Percentiles rank a stretch among this genome's conserved stretches.
Conservation (phyloP, 164 flowering plant species). For the Liriodendron chinense region DNA sequence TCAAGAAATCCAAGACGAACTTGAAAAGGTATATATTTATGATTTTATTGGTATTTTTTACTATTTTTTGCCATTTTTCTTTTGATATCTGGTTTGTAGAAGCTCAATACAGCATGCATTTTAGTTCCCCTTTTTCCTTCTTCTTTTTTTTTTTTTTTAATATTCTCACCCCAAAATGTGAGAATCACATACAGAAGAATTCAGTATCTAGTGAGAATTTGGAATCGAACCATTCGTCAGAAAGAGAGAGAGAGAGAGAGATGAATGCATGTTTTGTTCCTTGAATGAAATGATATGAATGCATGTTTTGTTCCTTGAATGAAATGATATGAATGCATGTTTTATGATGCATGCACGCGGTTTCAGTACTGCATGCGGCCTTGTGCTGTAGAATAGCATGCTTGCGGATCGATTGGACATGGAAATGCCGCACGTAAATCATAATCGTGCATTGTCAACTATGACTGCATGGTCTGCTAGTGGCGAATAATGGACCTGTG, state of each 20-base stretch:
- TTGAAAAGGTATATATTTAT: slow-evolving; percentile 35
- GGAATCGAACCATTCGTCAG: not conserved
- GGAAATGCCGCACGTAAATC: not conserved
- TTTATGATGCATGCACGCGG: not conserved
- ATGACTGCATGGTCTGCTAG: not conserved
- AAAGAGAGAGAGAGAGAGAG: too few relatives aligned
- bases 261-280: too few relatives aligned
- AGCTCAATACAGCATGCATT: not conserved
- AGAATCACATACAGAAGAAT: not conserved
- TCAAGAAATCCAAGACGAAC: slow-evolving; percentile 53
- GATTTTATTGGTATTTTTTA: not conserved
- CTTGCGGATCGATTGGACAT: not conserved
- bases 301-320: not conserved
- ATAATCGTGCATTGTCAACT: not conserved
- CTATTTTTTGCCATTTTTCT: not conserved
- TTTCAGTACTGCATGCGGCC: not conserved
- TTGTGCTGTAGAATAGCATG: not conserved
- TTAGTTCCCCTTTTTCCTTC: not conserved
- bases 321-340: not conserved
- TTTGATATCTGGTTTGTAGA: not conserved
- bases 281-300: not conserved
- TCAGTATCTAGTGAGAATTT: not conserved
- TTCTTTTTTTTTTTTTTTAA: too few relatives aligned
- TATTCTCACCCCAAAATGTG: too few relatives aligned
- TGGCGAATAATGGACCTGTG: not conserved